Evolutionary conservation across 176 grass and related monocot species (phyloP), one percentile per base, ranked within the genome.

Genomic region (Paspalum notatum): DNA sequence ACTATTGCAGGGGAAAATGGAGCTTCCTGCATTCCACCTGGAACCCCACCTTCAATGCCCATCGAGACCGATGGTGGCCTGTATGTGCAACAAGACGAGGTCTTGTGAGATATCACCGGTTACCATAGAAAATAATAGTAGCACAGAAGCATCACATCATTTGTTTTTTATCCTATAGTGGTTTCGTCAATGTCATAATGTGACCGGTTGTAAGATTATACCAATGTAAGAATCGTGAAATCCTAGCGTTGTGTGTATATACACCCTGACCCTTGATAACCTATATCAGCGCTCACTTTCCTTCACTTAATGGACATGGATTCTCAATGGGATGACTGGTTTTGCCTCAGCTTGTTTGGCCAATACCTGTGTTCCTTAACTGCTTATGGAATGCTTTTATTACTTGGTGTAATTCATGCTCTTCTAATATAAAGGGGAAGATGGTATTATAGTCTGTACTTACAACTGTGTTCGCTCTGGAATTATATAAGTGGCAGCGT

Each of bases 1-100:
- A 47, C 13, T 20, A 52, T 86, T 38, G 92, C 83, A 47, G 92
- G 96, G 77, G 86, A 95, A 11, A 88, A 84, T 0, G 96, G 90
- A n/a, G 86, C 84, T 24, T 85, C 88, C 68, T 91, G 84, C 71
- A 93, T 99, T 75, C 96, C 96, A 26, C 88, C 90, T 38, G 96
- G 96, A 63, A 99, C 96, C 22, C 96, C 92, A 49, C 93, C 96
- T 45, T 93, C 96, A 12, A 82, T 95, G 68, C 90, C 96, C 11
- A 84, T 93, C 1, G 93, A 95, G 84, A 90, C 86, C 3, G 90
- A 99, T 22, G 72, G 68, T 8, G 93, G 93, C 41, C 79, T 95
- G 12, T 99, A 99, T 45, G 39, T 88, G 9, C 83, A 89, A 68
- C 66, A 98, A 76, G 96, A 98, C 61, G 96, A 98, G 45, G 82